A percentile compares a stretch with the other conserved stretches of the same genome.
phyloP scores from a whole-genome alignment of 192 early-diverging fungal genomes.

The Jimgerdemannia lactiflua region DNA sequence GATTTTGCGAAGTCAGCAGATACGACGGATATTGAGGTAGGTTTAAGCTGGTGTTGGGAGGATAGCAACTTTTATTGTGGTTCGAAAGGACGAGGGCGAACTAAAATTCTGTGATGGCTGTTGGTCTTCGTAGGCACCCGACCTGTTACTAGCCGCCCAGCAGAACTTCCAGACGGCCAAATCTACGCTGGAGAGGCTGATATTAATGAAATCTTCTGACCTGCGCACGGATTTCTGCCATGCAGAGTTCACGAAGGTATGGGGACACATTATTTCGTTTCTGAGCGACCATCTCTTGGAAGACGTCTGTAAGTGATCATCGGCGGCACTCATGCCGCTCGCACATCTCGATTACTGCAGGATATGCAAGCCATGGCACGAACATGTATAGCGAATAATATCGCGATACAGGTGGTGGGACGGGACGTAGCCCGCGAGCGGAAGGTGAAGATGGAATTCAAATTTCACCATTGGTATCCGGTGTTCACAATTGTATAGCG shows the following conservation, averaged over 20 bases:
- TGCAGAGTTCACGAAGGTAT: conserved; percentile 21
- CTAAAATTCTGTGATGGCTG: too few species aligned
- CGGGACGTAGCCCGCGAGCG: too few species aligned
- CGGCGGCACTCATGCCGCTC: background rate
- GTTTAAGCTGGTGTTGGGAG: background rate
- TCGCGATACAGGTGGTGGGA: conserved; percentile 8
- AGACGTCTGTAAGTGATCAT: background rate
- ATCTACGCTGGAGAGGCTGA: conserved; percentile 6
- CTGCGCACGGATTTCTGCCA: conserved; percentile 23
- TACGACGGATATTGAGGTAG: conserved; percentile 27
- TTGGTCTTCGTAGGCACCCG: background rate
- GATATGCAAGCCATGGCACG: conserved; percentile 20
- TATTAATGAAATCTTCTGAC: background rate
- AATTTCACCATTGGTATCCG: too few species aligned
- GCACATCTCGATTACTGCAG: conserved; percentile 3
- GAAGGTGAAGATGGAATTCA: too few species aligned
- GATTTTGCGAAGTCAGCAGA: conserved; percentile 15
- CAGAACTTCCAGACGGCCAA: conserved; percentile 14
- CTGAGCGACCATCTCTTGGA: too few species aligned
- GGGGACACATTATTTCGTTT: background rate
- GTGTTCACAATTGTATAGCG: too few species aligned
- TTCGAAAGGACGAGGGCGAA: too few species aligned
- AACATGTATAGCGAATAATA: conserved; percentile 24
- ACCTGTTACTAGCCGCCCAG: conserved; percentile 8
- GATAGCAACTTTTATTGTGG: too few species aligned